Conservation (phyloP, 176 grass and related monocot genomes). For the Triticum monococcum region DNA sequence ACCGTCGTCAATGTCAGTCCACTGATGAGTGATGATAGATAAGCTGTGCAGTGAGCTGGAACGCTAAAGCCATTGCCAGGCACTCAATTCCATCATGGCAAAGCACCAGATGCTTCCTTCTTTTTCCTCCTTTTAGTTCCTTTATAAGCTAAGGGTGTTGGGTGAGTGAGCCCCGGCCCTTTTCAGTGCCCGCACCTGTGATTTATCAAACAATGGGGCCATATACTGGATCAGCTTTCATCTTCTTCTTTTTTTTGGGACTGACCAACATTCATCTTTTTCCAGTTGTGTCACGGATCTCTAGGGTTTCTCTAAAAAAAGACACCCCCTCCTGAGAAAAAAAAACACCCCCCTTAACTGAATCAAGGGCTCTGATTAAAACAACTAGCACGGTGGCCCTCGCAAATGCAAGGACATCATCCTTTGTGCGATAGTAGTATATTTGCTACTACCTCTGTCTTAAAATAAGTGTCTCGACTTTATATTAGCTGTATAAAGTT, state of each 20-base stretch:
- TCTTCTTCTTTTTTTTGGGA: too few species aligned
- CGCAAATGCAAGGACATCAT: too few species aligned
- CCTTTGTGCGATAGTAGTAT: too few species aligned
- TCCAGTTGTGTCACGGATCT: not conserved
- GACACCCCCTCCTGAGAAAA: too few species aligned
- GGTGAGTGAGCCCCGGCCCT: not conserved
- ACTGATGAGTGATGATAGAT: not conserved
- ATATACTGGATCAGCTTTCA: constrained; percentile 27
- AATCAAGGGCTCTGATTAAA: too few species aligned
- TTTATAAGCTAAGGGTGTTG: constrained; percentile 32
- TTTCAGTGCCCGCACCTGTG: constrained; percentile 8
- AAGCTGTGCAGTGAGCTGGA: not conserved
- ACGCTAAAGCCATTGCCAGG: constrained; percentile 10
- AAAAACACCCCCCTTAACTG: too few species aligned
- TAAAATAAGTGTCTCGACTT: too few species aligned
- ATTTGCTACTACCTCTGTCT: too few species aligned
- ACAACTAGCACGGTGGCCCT: too few species aligned
- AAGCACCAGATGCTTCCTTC: constrained; percentile 29
- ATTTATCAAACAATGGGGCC: constrained; percentile 5
- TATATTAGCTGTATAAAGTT: too few species aligned
- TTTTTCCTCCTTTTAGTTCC: constrained; percentile 4
- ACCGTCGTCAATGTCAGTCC: not conserved
- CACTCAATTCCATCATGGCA: constrained; percentile 27
- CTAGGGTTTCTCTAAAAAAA: not conserved
- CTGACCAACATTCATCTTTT: not conserved